Percentiles rank a stretch among this genome's conserved stretches.
Evolutionary conservation across 345 rosid genomes (phyloP).

Genomic region (Orychophragmus violaceus): DNA sequence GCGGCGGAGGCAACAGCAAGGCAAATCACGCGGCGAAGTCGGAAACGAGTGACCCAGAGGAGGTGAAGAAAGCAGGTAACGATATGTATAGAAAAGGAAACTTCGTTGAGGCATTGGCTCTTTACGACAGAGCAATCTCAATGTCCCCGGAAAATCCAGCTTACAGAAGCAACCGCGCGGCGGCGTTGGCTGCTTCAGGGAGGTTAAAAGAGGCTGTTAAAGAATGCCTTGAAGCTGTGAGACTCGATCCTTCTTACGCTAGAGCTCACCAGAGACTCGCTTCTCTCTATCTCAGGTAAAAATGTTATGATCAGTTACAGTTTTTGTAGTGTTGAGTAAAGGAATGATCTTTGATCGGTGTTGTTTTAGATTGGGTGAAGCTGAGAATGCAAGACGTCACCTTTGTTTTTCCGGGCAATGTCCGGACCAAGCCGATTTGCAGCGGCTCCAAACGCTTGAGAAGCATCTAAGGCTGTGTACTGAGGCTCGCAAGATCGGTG

Average conservation of each 20-base stretch:
- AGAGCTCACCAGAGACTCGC: slow-evolving; percentile 83
- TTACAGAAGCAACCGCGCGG: slow-evolving; percentile 76
- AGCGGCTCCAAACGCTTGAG: slow-evolving; percentile 65
- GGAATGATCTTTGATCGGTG: not conserved
- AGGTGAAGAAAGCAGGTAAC: slow-evolving; percentile 73
- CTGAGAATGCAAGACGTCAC: slow-evolving; percentile 64
- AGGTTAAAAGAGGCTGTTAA: slow-evolving; percentile 68
- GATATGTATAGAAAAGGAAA: slow-evolving; percentile 69
- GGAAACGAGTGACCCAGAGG: slow-evolving; percentile 54
- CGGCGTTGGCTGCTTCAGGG: slow-evolving; percentile 75
- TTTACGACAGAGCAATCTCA: slow-evolving; percentile 75
- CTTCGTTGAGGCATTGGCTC: slow-evolving; percentile 61
- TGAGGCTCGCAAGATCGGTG: slow-evolving; percentile 66
- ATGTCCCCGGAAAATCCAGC: slow-evolving; percentile 73
- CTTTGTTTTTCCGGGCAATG: slow-evolving; percentile 55
- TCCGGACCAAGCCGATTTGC: slow-evolving; percentile 59
- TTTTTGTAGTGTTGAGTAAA: not conserved
- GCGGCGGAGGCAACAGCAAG: slow-evolving; percentile 19
- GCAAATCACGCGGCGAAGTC: slow-evolving; percentile 34
- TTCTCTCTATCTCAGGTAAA: slow-evolving; percentile 77
- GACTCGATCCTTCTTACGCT: slow-evolving; percentile 57
- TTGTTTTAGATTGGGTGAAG: slow-evolving; percentile 64
- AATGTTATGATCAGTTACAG: not conserved
- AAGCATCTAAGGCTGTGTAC: slow-evolving; percentile 64
- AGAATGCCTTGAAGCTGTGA: slow-evolving; percentile 85